Percentiles rank a stretch among this genome's conserved stretches.
These are phyloP conservation scores for Tricholoma hemisulphureum DNA, from an alignment of 768 basidiomycete genomes.

Conservation along the genomic window DNA sequence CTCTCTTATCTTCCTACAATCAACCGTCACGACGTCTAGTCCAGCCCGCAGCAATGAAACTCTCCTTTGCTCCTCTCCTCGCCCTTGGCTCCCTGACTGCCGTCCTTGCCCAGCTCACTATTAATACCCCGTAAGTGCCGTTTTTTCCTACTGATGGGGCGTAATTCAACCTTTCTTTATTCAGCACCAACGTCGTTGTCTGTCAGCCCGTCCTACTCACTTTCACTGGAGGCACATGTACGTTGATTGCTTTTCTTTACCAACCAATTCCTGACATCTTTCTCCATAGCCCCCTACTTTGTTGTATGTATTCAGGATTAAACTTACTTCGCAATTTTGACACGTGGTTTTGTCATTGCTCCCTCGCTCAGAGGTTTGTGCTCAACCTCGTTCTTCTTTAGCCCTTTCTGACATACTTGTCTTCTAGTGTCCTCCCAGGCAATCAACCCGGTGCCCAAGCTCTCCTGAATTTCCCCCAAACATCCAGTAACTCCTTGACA, in stretches of 20 bases:
- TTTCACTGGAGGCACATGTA: conserved; percentile 60
- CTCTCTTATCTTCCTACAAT: conserved; percentile 24
- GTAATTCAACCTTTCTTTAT: conserved; percentile 9
- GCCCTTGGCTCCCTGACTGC: conserved; percentile 40
- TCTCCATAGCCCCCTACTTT: conserved; percentile 54
- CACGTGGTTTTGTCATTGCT: background rate
- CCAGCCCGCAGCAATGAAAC: conserved; percentile 47
- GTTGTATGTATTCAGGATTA: conserved; percentile 46
- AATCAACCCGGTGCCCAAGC: conserved; percentile 41
- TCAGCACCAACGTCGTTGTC: conserved; percentile 46
- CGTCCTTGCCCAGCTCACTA: conserved; percentile 42
- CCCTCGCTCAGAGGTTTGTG: conserved; percentile 37
- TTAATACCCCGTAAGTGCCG: conserved; percentile 72
- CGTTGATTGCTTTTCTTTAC: conserved; percentile 21
- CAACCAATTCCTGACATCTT: conserved; percentile 9
- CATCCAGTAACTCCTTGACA: conserved; percentile 40
- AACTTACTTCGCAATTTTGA: background rate
- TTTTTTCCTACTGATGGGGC: background rate
- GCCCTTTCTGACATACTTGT: background rate
- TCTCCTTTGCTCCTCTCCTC: conserved; percentile 37
- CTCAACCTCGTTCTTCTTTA: too few species aligned
- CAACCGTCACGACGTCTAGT: conserved; percentile 22
- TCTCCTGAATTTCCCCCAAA: conserved; percentile 45
- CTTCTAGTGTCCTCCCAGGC: conserved; percentile 54
- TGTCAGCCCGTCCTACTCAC: conserved; percentile 57